Evolutionary conservation across 192 early-diverging fungal genomes (phyloP).

Genomic region (Mortierella hygrophila): DNA sequence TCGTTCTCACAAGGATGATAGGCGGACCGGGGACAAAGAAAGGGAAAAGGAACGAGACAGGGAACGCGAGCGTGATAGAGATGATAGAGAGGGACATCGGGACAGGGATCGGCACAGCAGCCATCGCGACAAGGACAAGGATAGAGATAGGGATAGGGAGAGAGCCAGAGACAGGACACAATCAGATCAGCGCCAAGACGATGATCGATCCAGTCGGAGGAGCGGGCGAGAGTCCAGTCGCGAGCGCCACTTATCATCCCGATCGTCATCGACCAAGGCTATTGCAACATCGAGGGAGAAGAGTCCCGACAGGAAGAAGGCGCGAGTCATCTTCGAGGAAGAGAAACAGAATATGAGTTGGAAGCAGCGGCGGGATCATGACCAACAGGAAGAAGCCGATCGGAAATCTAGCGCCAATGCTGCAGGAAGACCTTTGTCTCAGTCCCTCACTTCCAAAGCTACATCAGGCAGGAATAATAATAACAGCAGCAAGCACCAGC

Average conservation of each 20-base stretch:
- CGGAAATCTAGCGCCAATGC: not conserved
- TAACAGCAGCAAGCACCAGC: constrained; percentile 8
- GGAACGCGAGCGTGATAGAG: not conserved
- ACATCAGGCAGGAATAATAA: not conserved
- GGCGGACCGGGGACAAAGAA: not conserved
- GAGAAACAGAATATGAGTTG: not conserved
- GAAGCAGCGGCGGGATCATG: constrained; percentile 7
- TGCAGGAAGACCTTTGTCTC: not conserved
- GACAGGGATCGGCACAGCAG: not conserved
- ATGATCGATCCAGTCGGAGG: not conserved
- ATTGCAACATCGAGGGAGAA: not conserved
- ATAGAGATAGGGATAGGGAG: constrained; percentile 9
- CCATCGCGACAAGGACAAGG: not conserved
- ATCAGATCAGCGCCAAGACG: constrained; percentile 4
- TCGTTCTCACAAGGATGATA: not conserved
- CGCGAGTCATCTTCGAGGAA: not conserved
- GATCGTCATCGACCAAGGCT: not conserved
- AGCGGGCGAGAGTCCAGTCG: not conserved
- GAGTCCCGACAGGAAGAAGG: constrained; percentile 31
- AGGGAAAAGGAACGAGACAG: not conserved
- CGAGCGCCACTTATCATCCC: not conserved
- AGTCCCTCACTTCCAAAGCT: not conserved
- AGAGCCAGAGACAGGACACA: constrained; percentile 13
- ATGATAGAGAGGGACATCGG: not conserved
- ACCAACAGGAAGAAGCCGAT: not conserved